Base-by-base conservation (phyloP, 768 basidiomycete species). In the Hebeloma cylindrosporum region DNA sequence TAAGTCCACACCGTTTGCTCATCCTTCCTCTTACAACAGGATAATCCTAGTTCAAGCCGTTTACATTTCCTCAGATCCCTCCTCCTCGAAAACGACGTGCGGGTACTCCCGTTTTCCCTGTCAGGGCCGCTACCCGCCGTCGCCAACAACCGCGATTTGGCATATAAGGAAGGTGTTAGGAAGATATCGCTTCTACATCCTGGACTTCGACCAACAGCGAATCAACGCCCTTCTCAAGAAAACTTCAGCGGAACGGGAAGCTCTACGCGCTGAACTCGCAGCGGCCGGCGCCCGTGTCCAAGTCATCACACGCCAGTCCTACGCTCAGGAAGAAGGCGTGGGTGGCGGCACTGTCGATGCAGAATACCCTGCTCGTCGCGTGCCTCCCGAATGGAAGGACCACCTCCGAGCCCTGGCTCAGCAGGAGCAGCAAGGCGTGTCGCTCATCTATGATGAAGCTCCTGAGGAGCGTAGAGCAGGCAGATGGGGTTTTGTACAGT, bases 281-380 rank as follows among this genome's bases (percentile, higher is more conserved):
- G 43, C 17, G 16, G 34, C 33, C 18, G 28, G 17, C 21, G 38
- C 51, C 7, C 33, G 33, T 9, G 40, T 53, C 14, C 45, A 42
- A 26, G 52, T 53, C 28, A 40, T 53, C 21, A 48, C 52, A 14
- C 26, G 52, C 4, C 52, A 49, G 39, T 49, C 22, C 35, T 49
- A 41, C 34, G 38, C 31, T 43, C 53, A 72, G 49, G 47, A 72
- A 70, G 13, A 60, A 51, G 11, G 56, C 56, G 5, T 70, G 59
- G 9, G 69, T 63, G 40, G 60, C 69, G 59, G 48, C 60, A 26
- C 38, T 28, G 36, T 43, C 18, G 47, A 49, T 34, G 47, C 29
- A 21, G 47, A 49, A 26, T 49, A 49, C 13, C 41, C 41, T 17
- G 10, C 21, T 27, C 22, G 38, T 33, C 38, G 30, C 5, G 31